Conservation (phyloP, 1,284 basidiomycete genomes). For the Uromyces viciae-fabae region DNA sequence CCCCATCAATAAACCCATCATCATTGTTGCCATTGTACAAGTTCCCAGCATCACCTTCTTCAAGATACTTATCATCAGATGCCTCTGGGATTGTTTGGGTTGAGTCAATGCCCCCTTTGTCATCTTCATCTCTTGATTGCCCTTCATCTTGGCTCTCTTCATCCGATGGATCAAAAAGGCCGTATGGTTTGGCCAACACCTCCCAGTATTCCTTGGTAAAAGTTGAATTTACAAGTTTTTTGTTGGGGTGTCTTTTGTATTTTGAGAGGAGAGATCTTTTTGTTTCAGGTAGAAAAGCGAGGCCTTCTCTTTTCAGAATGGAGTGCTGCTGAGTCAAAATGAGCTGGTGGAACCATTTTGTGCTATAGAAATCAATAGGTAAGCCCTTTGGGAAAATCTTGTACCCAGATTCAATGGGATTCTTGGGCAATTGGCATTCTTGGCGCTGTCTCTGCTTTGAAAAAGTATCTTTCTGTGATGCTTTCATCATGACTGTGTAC, state of each 20-base stretch:
- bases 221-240: slow-evolving; percentile 1
- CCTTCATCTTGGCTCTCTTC: not conserved
- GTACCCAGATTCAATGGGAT: not conserved
- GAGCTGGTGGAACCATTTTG: slow-evolving; percentile 13
- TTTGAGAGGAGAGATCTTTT: not conserved
- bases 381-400: slow-evolving; percentile 8
- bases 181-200: not conserved
- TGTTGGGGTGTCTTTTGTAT: not conserved
- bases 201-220: slow-evolving; percentile 28
- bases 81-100: not conserved
- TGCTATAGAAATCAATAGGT: slow-evolving; percentile 23
- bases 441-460: not conserved
- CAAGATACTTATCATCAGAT: not conserved
- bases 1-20: not conserved
- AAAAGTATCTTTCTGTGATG: not conserved
- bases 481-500: slow-evolving; percentile 10
- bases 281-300: slow-evolving; percentile 21
- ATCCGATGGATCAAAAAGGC: not conserved
- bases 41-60: not conserved
- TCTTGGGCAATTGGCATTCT: slow-evolving; percentile 10
- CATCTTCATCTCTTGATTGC: not conserved
- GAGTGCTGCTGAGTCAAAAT: not conserved
- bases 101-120: not conserved
- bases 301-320: not conserved
- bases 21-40: not conserved